A percentile compares a stretch with the other conserved stretches of the same genome.
phyloP scores from a whole-genome alignment of 345 rosid species.

The Populus tremula region DNA sequence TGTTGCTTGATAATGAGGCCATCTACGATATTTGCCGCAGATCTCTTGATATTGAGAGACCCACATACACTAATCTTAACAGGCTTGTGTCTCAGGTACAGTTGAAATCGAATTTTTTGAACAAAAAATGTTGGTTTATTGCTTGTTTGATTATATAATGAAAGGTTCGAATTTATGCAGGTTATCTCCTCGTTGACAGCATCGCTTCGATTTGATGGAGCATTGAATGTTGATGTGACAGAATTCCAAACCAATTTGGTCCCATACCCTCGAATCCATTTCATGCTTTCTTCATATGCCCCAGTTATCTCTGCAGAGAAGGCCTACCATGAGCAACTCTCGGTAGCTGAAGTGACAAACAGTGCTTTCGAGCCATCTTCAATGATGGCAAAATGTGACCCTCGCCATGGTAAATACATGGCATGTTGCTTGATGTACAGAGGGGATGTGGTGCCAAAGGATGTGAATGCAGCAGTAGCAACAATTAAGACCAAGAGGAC shows the following conservation, averaged over 20 bases:
- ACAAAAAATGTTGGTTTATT: background rate
- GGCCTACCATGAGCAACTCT: slow-evolving; percentile 1
- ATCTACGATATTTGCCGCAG: slow-evolving; percentile 17
- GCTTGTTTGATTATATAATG: background rate
- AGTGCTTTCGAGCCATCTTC: slow-evolving; percentile 18
- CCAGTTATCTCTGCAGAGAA: slow-evolving; percentile 13
- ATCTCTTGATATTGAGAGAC: slow-evolving; percentile 20
- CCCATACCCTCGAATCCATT: slow-evolving; percentile 19
- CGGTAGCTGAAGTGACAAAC: slow-evolving; percentile 14
- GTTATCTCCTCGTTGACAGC: slow-evolving; percentile 17
- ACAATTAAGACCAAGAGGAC: slow-evolving; percentile 20
- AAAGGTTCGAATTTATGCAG: background rate
- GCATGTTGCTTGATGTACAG: slow-evolving; percentile 19
- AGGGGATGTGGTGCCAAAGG: slow-evolving; percentile 23
- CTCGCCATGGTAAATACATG: slow-evolving; percentile 22
- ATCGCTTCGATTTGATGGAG: slow-evolving; percentile 21
- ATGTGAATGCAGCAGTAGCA: slow-evolving; percentile 17
- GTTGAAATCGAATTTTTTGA: background rate
- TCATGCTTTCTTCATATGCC: slow-evolving; percentile 20
- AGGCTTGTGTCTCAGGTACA: slow-evolving; percentile 17
- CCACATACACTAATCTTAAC: slow-evolving; percentile 21
- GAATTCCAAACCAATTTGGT: slow-evolving; percentile 22
- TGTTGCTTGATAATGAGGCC: slow-evolving; percentile 15
- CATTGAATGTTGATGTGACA: slow-evolving; percentile 17
- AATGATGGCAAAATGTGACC: slow-evolving; percentile 22